phyloP scores from a whole-genome alignment of 2,329 filamentous ascomycete species.

The Pseudogymnoascus sp. region DNA sequence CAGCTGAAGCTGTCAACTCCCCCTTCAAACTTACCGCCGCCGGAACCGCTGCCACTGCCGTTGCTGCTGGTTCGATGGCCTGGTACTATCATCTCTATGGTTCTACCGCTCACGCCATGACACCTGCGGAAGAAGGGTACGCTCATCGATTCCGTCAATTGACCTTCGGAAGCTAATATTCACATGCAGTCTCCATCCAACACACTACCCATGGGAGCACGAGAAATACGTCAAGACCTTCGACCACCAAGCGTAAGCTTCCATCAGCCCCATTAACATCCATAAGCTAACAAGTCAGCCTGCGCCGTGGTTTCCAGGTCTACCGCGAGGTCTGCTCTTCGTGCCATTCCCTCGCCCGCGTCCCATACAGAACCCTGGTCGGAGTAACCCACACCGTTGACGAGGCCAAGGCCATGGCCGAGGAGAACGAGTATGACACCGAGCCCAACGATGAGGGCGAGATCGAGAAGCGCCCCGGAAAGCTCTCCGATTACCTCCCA shows the following conservation, averaged over 20 bases:
- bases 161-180: conserved; percentile 11
- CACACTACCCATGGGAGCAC: conserved; percentile 94
- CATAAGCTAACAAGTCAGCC: conserved; percentile 43
- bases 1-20: conserved; percentile 63
- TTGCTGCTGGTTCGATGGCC: conserved; percentile 80
- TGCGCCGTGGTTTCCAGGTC: conserved; percentile 98
- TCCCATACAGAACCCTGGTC: conserved; percentile 88
- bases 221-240: conserved; percentile 87
- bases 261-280: conserved; percentile 12
- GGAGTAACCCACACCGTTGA: conserved; percentile 90
- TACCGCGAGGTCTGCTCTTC: conserved; percentile 97
- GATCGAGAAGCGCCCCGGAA: conserved; percentile 96
- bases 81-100: conserved; percentile 99
- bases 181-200: conserved; percentile 68
- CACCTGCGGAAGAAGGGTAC: conserved; percentile 96
- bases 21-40: conserved; percentile 78
- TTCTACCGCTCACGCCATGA: conserved; percentile 76
- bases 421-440: conserved; percentile 97
- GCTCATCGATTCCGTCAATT: conserved; percentile 34
- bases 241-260: conserved; percentile 85
- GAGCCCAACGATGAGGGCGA: conserved; percentile 98
- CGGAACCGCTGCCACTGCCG: conserved; percentile 74
- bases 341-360: conserved; percentile 91
- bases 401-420: conserved; percentile 93
- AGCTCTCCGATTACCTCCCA: conserved; percentile 95